Evolutionary conservation across 208 protist genomes (phyloP).

Genomic region (Acanthamoeba quina): DNA sequence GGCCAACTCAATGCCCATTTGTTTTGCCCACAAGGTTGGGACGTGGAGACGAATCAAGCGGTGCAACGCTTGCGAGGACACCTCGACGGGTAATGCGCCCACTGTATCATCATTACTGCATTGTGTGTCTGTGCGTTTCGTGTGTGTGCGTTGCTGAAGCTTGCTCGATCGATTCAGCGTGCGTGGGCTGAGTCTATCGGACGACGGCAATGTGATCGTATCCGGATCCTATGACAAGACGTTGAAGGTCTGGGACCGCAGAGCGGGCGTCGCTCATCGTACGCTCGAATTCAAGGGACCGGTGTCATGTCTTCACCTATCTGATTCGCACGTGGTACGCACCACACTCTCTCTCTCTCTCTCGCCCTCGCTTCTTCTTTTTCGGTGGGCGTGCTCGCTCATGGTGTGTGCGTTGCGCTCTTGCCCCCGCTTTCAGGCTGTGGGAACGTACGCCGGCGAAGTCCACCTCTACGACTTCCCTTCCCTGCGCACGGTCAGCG

Average conservation of each 20-base stretch:
- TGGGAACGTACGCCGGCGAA: slow-evolving; percentile 13
- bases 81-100: not conserved
- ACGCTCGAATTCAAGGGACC: slow-evolving; percentile 12
- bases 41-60: slow-evolving; percentile 4
- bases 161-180: not conserved
- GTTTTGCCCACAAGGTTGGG: not conserved
- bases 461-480: slow-evolving; percentile 26
- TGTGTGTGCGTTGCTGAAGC: not conserved
- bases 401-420: not conserved
- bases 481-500: not conserved
- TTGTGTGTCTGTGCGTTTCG: not conserved
- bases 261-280: not conserved
- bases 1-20: not conserved
- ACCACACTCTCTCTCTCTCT: not conserved
- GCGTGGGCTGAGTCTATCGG: slow-evolving; percentile 8
- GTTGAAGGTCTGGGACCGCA: slow-evolving; percentile 36
- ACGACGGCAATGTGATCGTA: not conserved
- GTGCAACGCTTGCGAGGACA: slow-evolving; percentile 8
- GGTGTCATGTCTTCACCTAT: not conserved
- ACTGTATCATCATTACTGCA: too few relatives aligned
- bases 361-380: too few relatives aligned
- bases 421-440: not conserved
- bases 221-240: slow-evolving; percentile 24
- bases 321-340: not conserved
- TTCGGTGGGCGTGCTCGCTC: not conserved